These are phyloP conservation scores for Angophora floribunda DNA, from an alignment of 345 rosid genomes.

Conservation along the genomic window DNA sequence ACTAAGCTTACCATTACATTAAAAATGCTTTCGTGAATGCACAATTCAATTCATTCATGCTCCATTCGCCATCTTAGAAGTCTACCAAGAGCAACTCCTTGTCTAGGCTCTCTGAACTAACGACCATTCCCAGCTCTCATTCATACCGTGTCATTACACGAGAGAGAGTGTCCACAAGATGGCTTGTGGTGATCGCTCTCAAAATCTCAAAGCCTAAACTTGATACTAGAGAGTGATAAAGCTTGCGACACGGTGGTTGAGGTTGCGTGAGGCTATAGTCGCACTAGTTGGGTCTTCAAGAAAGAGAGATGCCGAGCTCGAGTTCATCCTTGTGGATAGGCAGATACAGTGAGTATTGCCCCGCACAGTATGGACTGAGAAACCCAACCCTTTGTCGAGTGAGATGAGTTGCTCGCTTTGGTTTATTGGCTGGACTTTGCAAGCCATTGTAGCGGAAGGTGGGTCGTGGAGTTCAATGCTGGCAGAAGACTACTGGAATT, in stretches of 20 bases:
- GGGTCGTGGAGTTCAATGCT: too few species aligned
- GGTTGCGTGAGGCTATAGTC: neutral
- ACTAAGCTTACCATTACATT: too few species aligned
- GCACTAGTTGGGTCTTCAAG: neutral
- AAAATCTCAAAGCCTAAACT: neutral
- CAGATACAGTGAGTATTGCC: neutral
- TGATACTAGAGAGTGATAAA: neutral
- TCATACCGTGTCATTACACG: rapidly evolving
- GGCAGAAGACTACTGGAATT: too few species aligned
- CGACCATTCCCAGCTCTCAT: neutral
- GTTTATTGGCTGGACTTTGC: too few species aligned
- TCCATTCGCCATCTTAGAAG: neutral
- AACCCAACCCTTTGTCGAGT: too few species aligned
- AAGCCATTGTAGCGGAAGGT: too few species aligned
- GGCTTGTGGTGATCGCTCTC: neutral
- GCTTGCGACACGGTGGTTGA: neutral
- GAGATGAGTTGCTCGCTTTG: too few species aligned
- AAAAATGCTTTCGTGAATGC: rapidly evolving
- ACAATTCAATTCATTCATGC: rapidly evolving
- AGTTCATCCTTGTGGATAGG: too few species aligned
- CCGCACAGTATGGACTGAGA: neutral
- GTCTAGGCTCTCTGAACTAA: too few species aligned
- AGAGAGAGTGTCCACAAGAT: neutral
- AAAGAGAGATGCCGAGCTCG: too few species aligned
- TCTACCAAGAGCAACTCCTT: neutral